Base-by-base conservation (phyloP, 768 basidiomycete genomes). In the Gymnopilus dilepis region DNA sequence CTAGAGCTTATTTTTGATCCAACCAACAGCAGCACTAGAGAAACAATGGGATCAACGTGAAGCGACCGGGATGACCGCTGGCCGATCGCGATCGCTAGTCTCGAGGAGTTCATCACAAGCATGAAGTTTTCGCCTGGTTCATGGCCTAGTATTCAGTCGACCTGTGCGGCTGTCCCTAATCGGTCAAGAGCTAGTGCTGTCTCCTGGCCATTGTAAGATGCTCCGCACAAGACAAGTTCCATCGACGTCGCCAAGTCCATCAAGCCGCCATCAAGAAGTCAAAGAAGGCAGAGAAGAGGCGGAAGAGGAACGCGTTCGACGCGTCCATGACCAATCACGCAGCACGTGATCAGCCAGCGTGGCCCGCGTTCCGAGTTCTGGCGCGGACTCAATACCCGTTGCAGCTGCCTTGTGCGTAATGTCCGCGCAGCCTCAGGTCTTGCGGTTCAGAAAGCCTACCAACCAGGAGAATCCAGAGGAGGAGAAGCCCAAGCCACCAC, bases 391-490 rank as follows among this genome's bases (percentile, higher is more conserved):
- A 26, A 45, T 48, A 22, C 48, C 51, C 41, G 55, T 33, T 38
- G 28, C 31, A 43, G 45, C 53, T 56, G 30, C 28, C 45, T 42
- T 61, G 58, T 38, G 67, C 51, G 65, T 59, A 59, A 76, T 77
- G 76, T 68, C 67, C 45, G 75, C 76, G 30, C 67, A 68, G 50
- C 63, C 71, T n/a, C 84, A 86, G 67, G 76, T 77, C 38, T 67
- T 87, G 63, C 82, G 84, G 41, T 75, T 86, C 45, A 81, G 85
- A 56, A 80, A 81, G 43, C 83, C 83, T 48, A 69, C 65, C 17
- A 70, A 61, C 21, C 34, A 37, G 34, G 34, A 37, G 34, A 15
- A 37, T 11, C n/a, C n/a, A n/a, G 61, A 45, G 30, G 48, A 64
- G 47, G 63, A 71, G 52, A 69, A 76, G 41, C 72, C 77, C 22